Evolutionary conservation across 2,329 filamentous ascomycete genomes (phyloP), one percentile per base, ranked within the genome.

Genomic region (Monilinia aucupariae): DNA sequence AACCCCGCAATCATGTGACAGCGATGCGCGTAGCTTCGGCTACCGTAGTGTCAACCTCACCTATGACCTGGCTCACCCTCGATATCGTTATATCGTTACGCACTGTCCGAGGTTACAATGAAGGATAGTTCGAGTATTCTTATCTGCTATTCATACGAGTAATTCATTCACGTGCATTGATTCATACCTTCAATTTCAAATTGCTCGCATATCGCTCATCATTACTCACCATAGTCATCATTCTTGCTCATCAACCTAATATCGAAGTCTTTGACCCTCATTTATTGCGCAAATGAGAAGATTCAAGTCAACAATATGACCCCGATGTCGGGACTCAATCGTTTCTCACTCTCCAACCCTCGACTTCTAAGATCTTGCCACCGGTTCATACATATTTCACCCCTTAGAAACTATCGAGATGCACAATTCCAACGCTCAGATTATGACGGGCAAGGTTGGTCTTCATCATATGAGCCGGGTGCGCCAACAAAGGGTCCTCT

Each of bases 401-500:
- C n/a, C 25, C 27, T 41, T 4, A 39, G 30, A 22, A 17, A 2
- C 17, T 47, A 58, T 48, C 55, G 61, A 64, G 65, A 68, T 22
- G 64, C 69, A 15, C 64, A 66, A 30, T 71, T 67, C 37, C 67
- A 80, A 68, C 81, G 84, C 47, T 84, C 83, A 10, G 85, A 88
- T 74, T 88, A 88, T 62, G 59, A 68, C n/a, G 55, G 63, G 67
- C 80, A 81, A 63, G 82, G 80, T 59, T 89, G 81, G 73, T 85
- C 84, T 10, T 79, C 81, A 50, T 80, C 79, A 66, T 89, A 89
- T 76, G 86, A 89, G 71, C 76, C 85, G 7, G 82, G 81, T 7
- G 76, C 80, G 59, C 84, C 84, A 3, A 88, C 85, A 20, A 76
- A 79, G 32, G 86, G 86, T 0, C 86, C 86, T n/a, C 75, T 89